A percentile compares a stretch with the other conserved stretches of the same genome.
These are phyloP conservation scores for Colletotrichum sp. DNA, from an alignment of 2,329 filamentous ascomycete genomes.

Conservation along the genomic window DNA sequence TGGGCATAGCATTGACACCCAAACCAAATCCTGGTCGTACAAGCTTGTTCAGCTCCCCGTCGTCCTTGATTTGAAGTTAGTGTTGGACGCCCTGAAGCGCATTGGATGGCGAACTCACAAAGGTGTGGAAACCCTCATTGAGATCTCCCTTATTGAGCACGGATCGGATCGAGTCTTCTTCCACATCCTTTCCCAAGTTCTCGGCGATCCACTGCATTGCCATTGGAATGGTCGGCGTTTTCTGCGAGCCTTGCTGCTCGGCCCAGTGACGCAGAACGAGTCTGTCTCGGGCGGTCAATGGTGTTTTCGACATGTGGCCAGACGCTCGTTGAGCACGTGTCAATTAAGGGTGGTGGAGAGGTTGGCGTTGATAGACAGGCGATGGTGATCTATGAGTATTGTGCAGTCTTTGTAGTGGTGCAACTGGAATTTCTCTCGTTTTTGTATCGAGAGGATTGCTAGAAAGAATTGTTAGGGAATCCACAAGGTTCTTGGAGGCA, in stretches of 20 bases:
- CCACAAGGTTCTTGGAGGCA: neutral
- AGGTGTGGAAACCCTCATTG: neutral
- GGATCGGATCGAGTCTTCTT: neutral
- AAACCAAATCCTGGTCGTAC: conserved; percentile 4
- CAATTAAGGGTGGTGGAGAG: neutral
- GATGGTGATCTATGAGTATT: neutral
- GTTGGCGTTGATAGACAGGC: neutral
- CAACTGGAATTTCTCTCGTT: neutral
- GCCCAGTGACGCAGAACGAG: neutral
- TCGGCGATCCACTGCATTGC: neutral
- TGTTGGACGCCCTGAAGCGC: neutral
- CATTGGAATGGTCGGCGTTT: neutral
- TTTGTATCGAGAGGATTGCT: neutral
- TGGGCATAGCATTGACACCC: neutral
- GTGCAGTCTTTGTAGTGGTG: neutral
- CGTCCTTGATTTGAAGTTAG: neutral
- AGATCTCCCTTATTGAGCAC: neutral
- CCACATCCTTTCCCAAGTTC: neutral
- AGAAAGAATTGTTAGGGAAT: neutral
- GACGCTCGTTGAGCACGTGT: neutral
- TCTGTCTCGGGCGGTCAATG: neutral
- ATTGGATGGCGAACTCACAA: neutral
- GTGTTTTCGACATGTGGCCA: neutral
- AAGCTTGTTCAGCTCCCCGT: neutral
- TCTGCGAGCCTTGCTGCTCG: neutral